Evolutionary conservation across 306 rosid species (phyloP).

Genomic region (Herpetospermum pedunculosum): DNA sequence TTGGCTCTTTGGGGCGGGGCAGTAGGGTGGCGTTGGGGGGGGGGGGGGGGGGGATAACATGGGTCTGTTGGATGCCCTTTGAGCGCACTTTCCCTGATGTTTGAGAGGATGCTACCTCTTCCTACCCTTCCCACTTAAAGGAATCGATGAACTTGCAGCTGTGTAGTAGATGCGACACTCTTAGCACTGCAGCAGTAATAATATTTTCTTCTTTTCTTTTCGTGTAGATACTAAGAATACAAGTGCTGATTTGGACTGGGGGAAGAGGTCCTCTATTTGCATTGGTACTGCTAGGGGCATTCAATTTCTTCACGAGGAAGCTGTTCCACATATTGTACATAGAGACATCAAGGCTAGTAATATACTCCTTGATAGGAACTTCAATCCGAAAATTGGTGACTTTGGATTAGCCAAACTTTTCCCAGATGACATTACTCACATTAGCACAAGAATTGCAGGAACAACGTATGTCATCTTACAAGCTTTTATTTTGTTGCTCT

Average conservation of each 20-base stretch:
- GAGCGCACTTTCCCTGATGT: neutral
- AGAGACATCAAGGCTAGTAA: conserved; percentile 97
- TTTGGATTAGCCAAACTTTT: conserved; percentile 94
- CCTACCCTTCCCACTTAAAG: neutral
- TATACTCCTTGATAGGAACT: conserved; percentile 61
- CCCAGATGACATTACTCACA: conserved; percentile 87
- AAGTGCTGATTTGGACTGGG: conserved; percentile 53
- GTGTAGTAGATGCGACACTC: neutral
- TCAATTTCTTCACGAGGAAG: conserved; percentile 85
- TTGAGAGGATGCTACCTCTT: neutral
- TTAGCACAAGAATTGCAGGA: conserved; percentile 96
- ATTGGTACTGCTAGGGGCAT: conserved; percentile 71
- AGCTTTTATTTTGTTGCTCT: conserved; percentile 16
- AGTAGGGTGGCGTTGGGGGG: neutral
- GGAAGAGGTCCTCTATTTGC: conserved; percentile 67
- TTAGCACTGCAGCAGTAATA: neutral
- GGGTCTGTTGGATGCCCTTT: neutral
- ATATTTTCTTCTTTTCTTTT: conserved; percentile 1
- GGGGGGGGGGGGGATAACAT: neutral
- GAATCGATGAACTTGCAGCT: neutral
- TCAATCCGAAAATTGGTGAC: conserved; percentile 86
- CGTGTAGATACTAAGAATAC: conserved; percentile 35
- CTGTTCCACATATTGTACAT: conserved; percentile 74
- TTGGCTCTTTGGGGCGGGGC: neutral
- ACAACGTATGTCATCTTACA: conserved; percentile 64